Percentiles rank a stretch among this genome's conserved stretches.
phyloP scores from a whole-genome alignment of 108 stramenopile genomes.

The Stephanodiscus minutulus region DNA sequence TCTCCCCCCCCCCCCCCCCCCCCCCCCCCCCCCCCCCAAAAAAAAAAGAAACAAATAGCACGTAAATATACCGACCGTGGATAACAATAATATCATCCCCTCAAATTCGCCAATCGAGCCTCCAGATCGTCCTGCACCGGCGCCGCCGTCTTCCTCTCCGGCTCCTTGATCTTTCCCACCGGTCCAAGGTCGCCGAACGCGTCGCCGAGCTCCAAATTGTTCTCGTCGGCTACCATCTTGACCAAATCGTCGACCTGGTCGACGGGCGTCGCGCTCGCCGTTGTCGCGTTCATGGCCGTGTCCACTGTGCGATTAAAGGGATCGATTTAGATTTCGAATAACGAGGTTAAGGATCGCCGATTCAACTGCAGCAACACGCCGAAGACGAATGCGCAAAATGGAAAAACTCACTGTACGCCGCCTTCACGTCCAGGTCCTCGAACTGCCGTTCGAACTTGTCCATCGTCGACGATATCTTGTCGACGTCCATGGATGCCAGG shows the following conservation, averaged over 20 bases:
- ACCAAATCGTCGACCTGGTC: conserved; percentile 95
- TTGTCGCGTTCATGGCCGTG: conserved; percentile 94
- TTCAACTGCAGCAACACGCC: no score
- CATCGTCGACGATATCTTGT: conserved; percentile 91
- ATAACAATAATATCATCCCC: no score
- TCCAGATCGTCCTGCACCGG: conserved; percentile 74
- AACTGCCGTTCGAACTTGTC: conserved; percentile 99
- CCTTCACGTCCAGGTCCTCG: conserved; percentile 97
- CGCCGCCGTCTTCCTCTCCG: conserved; percentile 44
- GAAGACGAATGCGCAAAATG: no score
- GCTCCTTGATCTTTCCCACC: conserved; percentile 69
- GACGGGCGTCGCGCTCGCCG: conserved; percentile 93
- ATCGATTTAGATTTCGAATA: no score
- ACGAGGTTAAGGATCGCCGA: no score
- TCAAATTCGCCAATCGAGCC: conserved; percentile 82
- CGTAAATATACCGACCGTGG: no score
- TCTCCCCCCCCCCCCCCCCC: no score
- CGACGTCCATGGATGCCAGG: conserved; percentile 90
- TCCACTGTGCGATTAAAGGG: conserved; percentile 77
- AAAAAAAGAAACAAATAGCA: no score
- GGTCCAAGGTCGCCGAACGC: conserved; percentile 79
- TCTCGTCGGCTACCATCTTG: conserved; percentile 92
- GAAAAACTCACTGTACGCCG: conserved; percentile 60
- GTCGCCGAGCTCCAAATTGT: conserved; percentile 82
- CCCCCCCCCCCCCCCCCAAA: no score